These are phyloP conservation scores for Lotus japonicus DNA, from an alignment of 306 rosid species.

Conservation along the genomic window DNA sequence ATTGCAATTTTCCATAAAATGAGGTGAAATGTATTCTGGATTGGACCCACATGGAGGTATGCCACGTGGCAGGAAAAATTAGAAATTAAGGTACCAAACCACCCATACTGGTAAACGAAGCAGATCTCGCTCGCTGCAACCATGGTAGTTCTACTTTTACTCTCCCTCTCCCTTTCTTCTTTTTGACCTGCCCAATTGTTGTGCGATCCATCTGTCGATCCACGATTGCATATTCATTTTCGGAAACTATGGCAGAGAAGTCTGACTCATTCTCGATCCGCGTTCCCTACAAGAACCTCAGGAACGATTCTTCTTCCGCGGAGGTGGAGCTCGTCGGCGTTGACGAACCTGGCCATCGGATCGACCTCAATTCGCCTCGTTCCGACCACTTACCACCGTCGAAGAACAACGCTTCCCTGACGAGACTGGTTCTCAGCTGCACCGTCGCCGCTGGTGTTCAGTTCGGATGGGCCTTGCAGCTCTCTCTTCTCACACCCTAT, in stretches of 20 bases:
- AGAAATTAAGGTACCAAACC: too few relatives aligned
- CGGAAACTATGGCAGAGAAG: conserved; percentile 47
- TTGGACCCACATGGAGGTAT: too few relatives aligned
- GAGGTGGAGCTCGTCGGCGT: conserved; percentile 67
- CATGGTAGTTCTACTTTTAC: too few relatives aligned
- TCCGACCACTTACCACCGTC: conserved; percentile 13
- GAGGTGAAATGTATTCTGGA: too few relatives aligned
- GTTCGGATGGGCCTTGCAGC: conserved; percentile 99
- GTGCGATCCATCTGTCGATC: too few relatives aligned
- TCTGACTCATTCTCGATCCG: conserved; percentile 55
- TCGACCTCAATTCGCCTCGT: conserved; percentile 44
- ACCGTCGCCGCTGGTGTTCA: conserved; percentile 97
- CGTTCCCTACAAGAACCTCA: conserved; percentile 76
- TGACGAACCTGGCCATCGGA: conserved; percentile 37
- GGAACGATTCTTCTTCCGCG: conserved; percentile 42
- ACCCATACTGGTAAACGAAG: too few relatives aligned
- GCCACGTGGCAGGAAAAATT: too few relatives aligned
- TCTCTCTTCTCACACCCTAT: conserved; percentile 88
- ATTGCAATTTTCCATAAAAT: too few relatives aligned
- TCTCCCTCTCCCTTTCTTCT: too few relatives aligned
- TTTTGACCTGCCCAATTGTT: too few relatives aligned
- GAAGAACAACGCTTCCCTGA: conserved; percentile 30
- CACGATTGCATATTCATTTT: too few relatives aligned
- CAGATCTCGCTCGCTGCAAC: too few relatives aligned
- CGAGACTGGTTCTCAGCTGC: conserved; percentile 70